Percentiles rank a stretch among this genome's conserved stretches.
Evolutionary conservation across 371 early-diverging fungal genomes (phyloP).

Genomic region (Umbelopsis sp.): DNA sequence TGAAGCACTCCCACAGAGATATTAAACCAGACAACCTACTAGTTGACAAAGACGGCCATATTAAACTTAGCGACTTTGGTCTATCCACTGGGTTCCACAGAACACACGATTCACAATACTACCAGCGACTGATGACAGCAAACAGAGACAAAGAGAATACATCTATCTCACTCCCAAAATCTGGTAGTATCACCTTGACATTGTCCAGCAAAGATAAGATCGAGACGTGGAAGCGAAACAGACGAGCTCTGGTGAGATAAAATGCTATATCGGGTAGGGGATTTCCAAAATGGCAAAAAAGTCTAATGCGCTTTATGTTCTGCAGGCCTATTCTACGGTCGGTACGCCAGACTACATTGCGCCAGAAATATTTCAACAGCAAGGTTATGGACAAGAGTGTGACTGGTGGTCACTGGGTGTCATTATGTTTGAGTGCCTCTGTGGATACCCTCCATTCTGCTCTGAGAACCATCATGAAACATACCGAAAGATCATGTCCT

Average conservation of each 20-base stretch:
- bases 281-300: background rate
- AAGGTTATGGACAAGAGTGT: conserved; percentile 95
- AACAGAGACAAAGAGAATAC: conserved; percentile 47
- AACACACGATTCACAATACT: conserved; percentile 96
- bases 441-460: conserved; percentile 98
- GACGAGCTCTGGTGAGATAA: conserved; percentile 66
- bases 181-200: conserved; percentile 83
- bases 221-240: conserved; percentile 97
- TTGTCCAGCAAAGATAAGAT: conserved; percentile 74
- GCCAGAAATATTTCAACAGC: conserved; percentile 92
- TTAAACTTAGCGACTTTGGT: conserved; percentile 96
- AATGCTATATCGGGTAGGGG: background rate
- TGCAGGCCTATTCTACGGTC: conserved; percentile 84
- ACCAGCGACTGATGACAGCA: conserved; percentile 66
- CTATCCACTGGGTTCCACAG: conserved; percentile 98
- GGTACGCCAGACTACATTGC: conserved; percentile 99
- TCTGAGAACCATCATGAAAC: conserved; percentile 95
- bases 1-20: conserved; percentile 52
- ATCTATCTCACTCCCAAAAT: conserved; percentile 49
- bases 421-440: conserved; percentile 96
- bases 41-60: conserved; percentile 83
- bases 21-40: conserved; percentile 91
- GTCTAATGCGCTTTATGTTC: background rate
- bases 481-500: conserved; percentile 95
- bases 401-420: conserved; percentile 99